Base-by-base conservation (phyloP, 1,284 basidiomycete genomes). In the Rhodotorula mucilaginosa region DNA sequence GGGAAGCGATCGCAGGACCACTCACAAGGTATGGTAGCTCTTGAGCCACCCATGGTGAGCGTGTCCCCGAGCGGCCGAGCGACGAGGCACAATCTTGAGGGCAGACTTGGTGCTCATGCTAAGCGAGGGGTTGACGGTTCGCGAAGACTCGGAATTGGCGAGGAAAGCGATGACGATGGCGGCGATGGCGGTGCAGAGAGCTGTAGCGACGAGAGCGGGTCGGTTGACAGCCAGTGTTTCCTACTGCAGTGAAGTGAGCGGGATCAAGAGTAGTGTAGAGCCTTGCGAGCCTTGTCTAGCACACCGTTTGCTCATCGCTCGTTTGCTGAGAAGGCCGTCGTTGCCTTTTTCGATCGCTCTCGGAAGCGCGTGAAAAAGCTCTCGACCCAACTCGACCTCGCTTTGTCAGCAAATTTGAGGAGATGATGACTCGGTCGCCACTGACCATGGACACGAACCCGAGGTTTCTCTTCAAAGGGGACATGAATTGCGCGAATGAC, bases 11-110 rank as follows among this genome's bases (percentile, higher is more conserved):
- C 26, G 48, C 34, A 34, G 34, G 34, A 34, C 4, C 34, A 34
- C 34, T 34, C 34, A 69, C 69, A 51, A 76, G 34, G 69, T 69
- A 60, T 76, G 76, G 61, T 72, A 78, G 5, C 75, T 69, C 72
- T 93, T 94, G 61, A 97, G 84, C 93, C 93, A 97, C 31, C 88
- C 84, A 77, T 93, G 92, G 80, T 96, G 87, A 19, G 90, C 90
- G 66, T 89, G 82, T 13, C 92, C 92, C 57, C 93, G 86, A 3
- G 70, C 64, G 0, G 46, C 65, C 0, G 70, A 70, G 21, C 69
- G 64, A 23, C 75, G 68, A 18, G 75, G 73, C 16, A 74, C 64
- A 29, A 76, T 61, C 70, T 76, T 76, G 70, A 76, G 67, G 0
- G 73, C 68, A 4, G 70, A 65, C 52, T 59, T 46, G 26, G 58